A percentile compares a stretch with the other conserved stretches of the same genome.
Evolutionary conservation across 1,284 basidiomycete species (phyloP).

Genomic region (Thelephora terrestris): DNA sequence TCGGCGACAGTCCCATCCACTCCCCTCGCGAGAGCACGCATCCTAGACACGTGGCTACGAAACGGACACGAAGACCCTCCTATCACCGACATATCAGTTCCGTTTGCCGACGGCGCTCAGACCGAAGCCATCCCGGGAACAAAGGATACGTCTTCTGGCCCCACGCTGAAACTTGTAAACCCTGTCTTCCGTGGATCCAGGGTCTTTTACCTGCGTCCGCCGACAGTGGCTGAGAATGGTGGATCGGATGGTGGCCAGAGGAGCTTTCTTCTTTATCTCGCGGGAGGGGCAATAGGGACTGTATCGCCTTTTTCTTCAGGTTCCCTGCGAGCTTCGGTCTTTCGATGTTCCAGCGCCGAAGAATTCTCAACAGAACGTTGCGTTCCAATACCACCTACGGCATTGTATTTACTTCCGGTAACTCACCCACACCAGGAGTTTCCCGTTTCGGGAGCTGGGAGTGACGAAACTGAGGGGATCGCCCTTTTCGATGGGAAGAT

Average conservation of each 20-base stretch:
- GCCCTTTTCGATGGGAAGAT: conserved; percentile 50
- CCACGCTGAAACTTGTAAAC: neutral
- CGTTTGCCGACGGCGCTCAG: conserved; percentile 2
- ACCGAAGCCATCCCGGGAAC: neutral
- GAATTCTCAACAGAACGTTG: conserved; percentile 21
- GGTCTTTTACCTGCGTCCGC: conserved; percentile 16
- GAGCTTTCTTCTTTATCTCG: conserved; percentile 46
- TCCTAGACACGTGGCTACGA: conserved; percentile 55
- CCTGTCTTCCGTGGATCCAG: neutral
- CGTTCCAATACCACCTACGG: conserved; percentile 29
- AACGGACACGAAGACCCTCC: conserved; percentile 41
- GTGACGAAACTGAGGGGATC: conserved; percentile 64
- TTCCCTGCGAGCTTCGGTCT: conserved; percentile 34
- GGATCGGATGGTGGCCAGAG: neutral
- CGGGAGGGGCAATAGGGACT: conserved; percentile 41
- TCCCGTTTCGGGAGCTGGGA: conserved; percentile 54
- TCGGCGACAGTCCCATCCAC: conserved; percentile 23
- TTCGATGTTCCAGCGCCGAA: conserved; percentile 26
- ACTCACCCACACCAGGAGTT: conserved; percentile 42
- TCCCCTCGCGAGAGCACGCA: conserved; percentile 21
- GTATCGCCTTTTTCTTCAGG: conserved; percentile 37
- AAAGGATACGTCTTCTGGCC: neutral
- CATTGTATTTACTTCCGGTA: conserved; percentile 51
- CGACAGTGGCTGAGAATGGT: neutral
- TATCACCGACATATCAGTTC: conserved; percentile 1